These are phyloP conservation scores for Suillus discolor DNA, from an alignment of 768 basidiomycete species.

Conservation along the genomic window DNA sequence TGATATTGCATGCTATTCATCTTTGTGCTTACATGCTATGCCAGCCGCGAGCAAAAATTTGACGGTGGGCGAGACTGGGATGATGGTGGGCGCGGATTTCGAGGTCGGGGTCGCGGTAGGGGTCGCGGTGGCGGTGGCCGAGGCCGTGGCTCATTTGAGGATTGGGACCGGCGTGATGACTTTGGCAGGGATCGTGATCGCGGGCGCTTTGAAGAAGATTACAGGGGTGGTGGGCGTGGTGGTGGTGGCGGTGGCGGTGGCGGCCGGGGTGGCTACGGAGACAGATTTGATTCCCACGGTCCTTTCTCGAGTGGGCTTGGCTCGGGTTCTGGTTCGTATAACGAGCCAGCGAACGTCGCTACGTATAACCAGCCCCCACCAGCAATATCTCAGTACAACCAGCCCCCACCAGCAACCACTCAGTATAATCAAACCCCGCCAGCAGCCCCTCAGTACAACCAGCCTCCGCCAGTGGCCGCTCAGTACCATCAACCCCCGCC, in stretches of 20 bases:
- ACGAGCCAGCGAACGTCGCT: slow-evolving; percentile 25
- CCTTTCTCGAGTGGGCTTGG: slow-evolving; percentile 27
- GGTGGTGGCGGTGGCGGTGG: slow-evolving; percentile 24
- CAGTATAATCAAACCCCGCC: slow-evolving; percentile 29
- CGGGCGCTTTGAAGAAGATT: slow-evolving; percentile 38
- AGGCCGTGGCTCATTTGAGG: slow-evolving; percentile 30
- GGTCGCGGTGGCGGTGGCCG: slow-evolving; percentile 43
- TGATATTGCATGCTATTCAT: slow-evolving; percentile 5
- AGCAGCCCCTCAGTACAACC: slow-evolving; percentile 26
- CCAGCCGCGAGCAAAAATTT: slow-evolving; percentile 35
- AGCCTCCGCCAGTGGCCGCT: slow-evolving; percentile 18
- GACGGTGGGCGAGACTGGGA: slow-evolving; percentile 53
- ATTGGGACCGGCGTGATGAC: slow-evolving; percentile 50
- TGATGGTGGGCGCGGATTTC: slow-evolving; percentile 36
- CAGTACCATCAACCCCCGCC: slow-evolving; percentile 30
- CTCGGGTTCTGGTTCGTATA: slow-evolving; percentile 22
- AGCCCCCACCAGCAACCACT: slow-evolving; percentile 20
- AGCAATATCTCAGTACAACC: not conserved
- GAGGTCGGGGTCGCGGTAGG: slow-evolving; percentile 45
- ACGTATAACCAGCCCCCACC: slow-evolving; percentile 31
- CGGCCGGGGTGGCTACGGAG: slow-evolving; percentile 44
- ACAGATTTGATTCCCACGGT: slow-evolving; percentile 46
- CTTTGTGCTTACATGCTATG: slow-evolving; percentile 8
- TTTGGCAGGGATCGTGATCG: slow-evolving; percentile 39
- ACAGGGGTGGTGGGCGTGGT: slow-evolving; percentile 33